Evolutionary conservation across 179 eudicot genomes (phyloP), one percentile per base, ranked within the genome.

Genomic region (Actinidia chinensis): DNA sequence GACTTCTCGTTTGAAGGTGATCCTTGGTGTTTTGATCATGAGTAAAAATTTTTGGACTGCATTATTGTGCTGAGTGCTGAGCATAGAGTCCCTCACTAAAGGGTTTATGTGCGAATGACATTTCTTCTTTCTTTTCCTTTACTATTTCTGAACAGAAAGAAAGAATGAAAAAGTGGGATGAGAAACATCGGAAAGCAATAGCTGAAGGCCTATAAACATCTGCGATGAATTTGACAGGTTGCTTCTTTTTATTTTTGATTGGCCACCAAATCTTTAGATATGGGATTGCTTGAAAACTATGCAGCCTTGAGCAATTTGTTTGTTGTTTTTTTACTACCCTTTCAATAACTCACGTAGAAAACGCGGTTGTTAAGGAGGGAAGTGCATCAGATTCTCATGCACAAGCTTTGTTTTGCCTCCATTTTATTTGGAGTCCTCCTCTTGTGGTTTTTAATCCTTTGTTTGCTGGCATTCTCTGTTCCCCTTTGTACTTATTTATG

Each of bases 161-260:
- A 79, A 86, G 97, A 79, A 92, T 81, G 88, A 93, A 93, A 74
- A 91, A 80, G 71, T 95, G 99, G 99, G 97, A 89, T 83, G 97
- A 92, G 85, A 88, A 86, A 77, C 91, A 92, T 83, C 98, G 93
- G 86, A 93, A 89, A 84, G 98, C 96, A 72, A 87, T 92, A 52
- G 92, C 98, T 70, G 90, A 88, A 68, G 96, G n/a, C n/a, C 93
- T 80, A 92, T 95, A 47, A 88, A 86, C 82, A 80, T 83, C 74
- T 89, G 92, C 77, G 84, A 87, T 74, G 95, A 91, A 61, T 93
- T 90, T 83, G 98, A 95, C 67, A 89, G 94, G 99, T 92, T 80
- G 66, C 46, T 52, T 25, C 47, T 22, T 44, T n/a, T 47, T 25
- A 23, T 69, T 76, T n/a, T 69, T 76, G 14, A 13, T 25, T 48